A percentile compares a stretch with the other conserved stretches of the same genome.
phyloP scores from a whole-genome alignment of 495 filamentous ascomycete species.

The Lasiosphaeria miniovina region DNA sequence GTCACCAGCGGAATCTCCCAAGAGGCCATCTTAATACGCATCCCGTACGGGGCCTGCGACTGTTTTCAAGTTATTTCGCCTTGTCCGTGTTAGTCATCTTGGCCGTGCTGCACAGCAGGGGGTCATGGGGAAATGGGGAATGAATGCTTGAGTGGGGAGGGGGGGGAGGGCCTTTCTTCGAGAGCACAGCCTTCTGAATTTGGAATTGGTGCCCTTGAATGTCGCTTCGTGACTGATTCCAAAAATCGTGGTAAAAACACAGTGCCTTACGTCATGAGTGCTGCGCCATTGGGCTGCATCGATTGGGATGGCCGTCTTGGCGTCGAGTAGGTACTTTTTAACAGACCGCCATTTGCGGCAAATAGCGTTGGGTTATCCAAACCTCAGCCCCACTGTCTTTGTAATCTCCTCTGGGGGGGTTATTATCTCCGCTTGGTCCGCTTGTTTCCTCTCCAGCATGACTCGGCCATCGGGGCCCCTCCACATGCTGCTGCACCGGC shows the following conservation, averaged over 20 bases:
- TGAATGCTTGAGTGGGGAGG: neutral
- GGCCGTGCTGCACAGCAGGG: neutral
- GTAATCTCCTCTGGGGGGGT: too few relatives aligned
- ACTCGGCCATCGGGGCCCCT: too few relatives aligned
- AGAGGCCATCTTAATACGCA: too few relatives aligned
- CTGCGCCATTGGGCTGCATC: constrained; percentile 1
- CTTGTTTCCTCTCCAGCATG: too few relatives aligned
- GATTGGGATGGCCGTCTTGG: too few relatives aligned
- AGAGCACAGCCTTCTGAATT: constrained; percentile 5
- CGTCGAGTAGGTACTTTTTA: too few relatives aligned
- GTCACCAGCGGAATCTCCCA: too few relatives aligned
- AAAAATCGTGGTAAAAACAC: neutral
- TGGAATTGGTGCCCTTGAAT: constrained; percentile 4
- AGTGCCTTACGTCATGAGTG: constrained; percentile 7
- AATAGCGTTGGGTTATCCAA: too few relatives aligned
- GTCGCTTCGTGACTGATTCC: neutral
- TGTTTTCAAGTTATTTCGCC: neutral
- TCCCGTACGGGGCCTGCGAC: neutral
- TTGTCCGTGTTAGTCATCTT: constrained; percentile 1
- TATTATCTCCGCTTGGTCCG: too few relatives aligned
- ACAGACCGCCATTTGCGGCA: too few relatives aligned
- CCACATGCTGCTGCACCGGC: too few relatives aligned
- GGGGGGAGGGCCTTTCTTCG: neutral
- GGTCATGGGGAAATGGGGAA: neutral
- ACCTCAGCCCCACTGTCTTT: too few relatives aligned